Percentiles rank a stretch among this genome's conserved stretches.
Conservation (phyloP, 495 filamentous ascomycete genomes). For the Aspergillus bridgeri region DNA sequence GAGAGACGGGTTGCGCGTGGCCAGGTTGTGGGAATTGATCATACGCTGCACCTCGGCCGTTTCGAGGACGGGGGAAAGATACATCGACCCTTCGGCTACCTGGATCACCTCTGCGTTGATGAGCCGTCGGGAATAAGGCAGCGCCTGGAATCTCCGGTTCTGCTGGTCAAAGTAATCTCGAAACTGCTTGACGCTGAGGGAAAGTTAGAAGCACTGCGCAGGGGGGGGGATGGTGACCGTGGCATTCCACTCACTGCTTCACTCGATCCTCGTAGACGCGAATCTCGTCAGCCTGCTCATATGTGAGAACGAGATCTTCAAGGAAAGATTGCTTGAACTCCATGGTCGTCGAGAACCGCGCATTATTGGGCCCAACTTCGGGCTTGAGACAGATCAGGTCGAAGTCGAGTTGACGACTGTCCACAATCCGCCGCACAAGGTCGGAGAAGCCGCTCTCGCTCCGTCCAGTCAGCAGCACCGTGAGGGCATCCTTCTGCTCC, state of each 20-base stretch:
- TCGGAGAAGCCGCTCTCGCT: conserved; percentile 70
- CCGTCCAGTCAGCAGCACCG: conserved; percentile 86
- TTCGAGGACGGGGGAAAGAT: conserved; percentile 81
- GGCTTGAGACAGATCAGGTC: conserved; percentile 91
- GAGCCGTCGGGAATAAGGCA: conserved; percentile 48
- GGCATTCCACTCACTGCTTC: conserved; percentile 52
- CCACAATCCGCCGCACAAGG: conserved; percentile 78
- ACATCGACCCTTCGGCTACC: conserved; percentile 70
- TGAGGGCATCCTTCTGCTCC: conserved; percentile 82
- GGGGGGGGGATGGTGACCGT: background rate
- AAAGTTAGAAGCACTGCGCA: conserved; percentile 12
- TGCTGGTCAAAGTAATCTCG: conserved; percentile 73
- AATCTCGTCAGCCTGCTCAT: conserved; percentile 77
- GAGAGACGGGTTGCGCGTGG: conserved; percentile 34
- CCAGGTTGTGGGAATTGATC: conserved; percentile 81
- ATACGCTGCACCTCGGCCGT: conserved; percentile 81
- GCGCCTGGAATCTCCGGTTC: conserved; percentile 53
- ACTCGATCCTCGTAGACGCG: conserved; percentile 63
- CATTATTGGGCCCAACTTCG: conserved; percentile 68
- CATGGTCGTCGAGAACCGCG: conserved; percentile 76
- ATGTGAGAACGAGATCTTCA: conserved; percentile 75
- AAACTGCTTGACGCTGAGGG: conserved; percentile 65
- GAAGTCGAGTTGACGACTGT: conserved; percentile 76
- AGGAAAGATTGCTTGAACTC: conserved; percentile 84
- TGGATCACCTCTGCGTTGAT: conserved; percentile 80